These are phyloP conservation scores for Trametes punicea DNA, from an alignment of 768 basidiomycete species.

Conservation along the genomic window DNA sequence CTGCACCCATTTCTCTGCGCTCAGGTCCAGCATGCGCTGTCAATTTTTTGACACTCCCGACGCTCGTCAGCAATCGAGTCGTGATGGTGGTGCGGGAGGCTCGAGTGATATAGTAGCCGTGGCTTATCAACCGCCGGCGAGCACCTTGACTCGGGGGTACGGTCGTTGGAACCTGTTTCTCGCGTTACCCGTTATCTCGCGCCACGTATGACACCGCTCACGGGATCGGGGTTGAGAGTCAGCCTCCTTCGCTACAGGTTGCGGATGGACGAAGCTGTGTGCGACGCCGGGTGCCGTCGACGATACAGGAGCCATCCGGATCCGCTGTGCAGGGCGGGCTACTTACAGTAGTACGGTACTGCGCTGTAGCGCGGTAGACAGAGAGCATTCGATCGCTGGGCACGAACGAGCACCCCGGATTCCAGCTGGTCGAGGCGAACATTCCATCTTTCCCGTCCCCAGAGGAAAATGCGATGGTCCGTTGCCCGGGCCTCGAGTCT, in stretches of 20 bases:
- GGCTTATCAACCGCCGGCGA: slow-evolving; percentile 14
- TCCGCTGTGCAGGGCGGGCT: no score
- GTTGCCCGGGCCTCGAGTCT: not conserved
- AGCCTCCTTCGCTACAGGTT: not conserved
- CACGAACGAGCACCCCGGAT: not conserved
- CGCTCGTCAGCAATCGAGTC: not conserved
- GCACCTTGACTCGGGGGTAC: slow-evolving; percentile 5
- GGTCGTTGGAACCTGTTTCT: not conserved
- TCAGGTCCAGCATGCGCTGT: not conserved
- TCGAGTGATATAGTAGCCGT: not conserved
- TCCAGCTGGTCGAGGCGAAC: not conserved
- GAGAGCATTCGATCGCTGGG: slow-evolving; percentile 2
- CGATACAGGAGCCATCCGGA: not conserved
- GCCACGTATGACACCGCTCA: slow-evolving; percentile 10
- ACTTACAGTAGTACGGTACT: no score
- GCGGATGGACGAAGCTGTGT: not conserved
- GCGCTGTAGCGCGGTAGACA: no score
- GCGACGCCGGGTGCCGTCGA: no score
- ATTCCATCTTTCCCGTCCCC: not conserved
- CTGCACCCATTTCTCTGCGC: not conserved
- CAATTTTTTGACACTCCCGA: slow-evolving; percentile 7
- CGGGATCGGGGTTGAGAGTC: slow-evolving; percentile 7
- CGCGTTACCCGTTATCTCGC: slow-evolving; percentile 10
- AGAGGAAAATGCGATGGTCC: not conserved
- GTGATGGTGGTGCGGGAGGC: not conserved